Evolutionary conservation across 352 stramenopile genomes (phyloP), one percentile per base, ranked within the genome.

Genomic region (Phytophthora sp.): DNA sequence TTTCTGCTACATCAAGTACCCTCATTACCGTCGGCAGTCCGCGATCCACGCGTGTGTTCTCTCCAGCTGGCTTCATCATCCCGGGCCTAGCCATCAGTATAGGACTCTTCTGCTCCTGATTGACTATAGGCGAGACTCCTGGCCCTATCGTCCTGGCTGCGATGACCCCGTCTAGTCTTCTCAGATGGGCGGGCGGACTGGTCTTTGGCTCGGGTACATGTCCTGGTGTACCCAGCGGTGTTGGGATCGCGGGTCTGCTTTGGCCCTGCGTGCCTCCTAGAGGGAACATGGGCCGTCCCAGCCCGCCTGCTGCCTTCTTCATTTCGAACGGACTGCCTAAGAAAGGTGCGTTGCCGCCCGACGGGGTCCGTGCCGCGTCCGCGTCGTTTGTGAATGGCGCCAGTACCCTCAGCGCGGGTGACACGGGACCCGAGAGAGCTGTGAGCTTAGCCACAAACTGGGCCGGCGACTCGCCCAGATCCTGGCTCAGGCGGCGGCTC

Each of bases 101-200:
- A 0, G 56, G 60, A 36, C 61, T 80, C 38, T 84, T 84, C 38
- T 76, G 66, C 44, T 84, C 73, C 41, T 62, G 60, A 24, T 35
- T 71, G 4, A 21, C 30, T 11, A 63, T 31, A 0, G 51, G 61
- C 12, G 53, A 72, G 0, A 69, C 44, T 11, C 30, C 49, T 5
- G 52, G 21, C 3, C 45, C 56, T 31, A 15, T 46, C 11, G 7
- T 29, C 26, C 35, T 50, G 7, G 38, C 52, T 26, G 46, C 16
- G 24, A 63, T 54, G 20, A 18, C 49, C 29, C 33, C 29, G 18
- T 71, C 65, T 41, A 73, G n/a, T 18, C 54, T 61, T 46, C 65
- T 47, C 20, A 60, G 5, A 23, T 53, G 36, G 41, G 24, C 60
- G 9, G 47, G 21, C 23, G 66, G 62, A 57, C 66, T 72, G 0